A percentile compares a stretch with the other conserved stretches of the same genome.
Evolutionary conservation across 2,329 filamentous ascomycete genomes (phyloP).

Genomic region (Elsinoe necatrix): DNA sequence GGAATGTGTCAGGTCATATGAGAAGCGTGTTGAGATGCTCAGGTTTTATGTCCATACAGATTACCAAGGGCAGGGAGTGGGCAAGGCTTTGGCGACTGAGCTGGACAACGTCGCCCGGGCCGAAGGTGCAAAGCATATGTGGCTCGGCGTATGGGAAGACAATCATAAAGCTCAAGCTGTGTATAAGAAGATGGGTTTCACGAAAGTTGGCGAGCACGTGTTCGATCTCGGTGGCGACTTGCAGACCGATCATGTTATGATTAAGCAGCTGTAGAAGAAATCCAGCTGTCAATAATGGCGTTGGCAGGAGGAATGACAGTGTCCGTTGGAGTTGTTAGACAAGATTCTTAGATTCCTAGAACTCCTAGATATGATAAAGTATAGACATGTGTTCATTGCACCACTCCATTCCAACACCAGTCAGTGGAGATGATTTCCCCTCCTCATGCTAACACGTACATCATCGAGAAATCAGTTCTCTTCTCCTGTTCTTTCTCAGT

Average conservation of each 20-base stretch:
- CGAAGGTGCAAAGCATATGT: slow-evolving; percentile 34
- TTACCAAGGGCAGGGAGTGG: slow-evolving; percentile 35
- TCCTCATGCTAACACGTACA: not conserved
- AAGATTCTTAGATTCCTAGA: not conserved
- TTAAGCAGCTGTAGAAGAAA: slow-evolving; percentile 23
- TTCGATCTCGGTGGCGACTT: slow-evolving; percentile 36
- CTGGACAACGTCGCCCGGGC: slow-evolving; percentile 31
- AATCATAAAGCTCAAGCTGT: slow-evolving; percentile 33
- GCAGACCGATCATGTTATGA: slow-evolving; percentile 39
- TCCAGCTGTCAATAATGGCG: no score
- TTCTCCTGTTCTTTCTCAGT: slow-evolving; percentile 22
- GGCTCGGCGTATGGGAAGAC: slow-evolving; percentile 44
- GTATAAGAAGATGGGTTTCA: slow-evolving; percentile 38
- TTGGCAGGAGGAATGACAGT: no score
- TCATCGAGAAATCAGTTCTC: not conserved
- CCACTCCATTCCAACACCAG: not conserved
- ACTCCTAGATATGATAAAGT: not conserved
- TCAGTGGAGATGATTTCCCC: no score
- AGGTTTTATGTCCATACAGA: slow-evolving; percentile 35
- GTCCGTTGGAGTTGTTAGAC: no score
- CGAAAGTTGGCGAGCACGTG: slow-evolving; percentile 34
- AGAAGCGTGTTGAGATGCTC: slow-evolving; percentile 35
- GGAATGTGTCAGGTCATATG: slow-evolving; percentile 30
- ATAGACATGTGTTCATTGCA: not conserved
- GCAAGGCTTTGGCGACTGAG: slow-evolving; percentile 27